phyloP scores from a whole-genome alignment of 2,329 filamentous ascomycete genomes.

The Penicillium sp. region DNA sequence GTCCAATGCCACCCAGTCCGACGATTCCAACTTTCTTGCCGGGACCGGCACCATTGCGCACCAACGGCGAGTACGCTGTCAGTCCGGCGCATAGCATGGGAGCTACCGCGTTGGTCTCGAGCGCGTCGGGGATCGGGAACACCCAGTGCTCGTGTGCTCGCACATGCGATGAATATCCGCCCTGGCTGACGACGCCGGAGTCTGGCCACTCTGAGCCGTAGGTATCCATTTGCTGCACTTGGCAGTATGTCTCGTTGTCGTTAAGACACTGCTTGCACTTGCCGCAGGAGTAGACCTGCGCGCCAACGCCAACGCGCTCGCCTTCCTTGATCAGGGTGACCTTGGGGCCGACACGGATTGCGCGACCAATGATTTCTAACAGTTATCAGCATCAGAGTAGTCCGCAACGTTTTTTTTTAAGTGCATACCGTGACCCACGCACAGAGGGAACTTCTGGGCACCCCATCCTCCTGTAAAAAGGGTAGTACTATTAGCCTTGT shows the following conservation, averaged over 20 bases:
- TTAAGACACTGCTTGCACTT: conserved; percentile 63
- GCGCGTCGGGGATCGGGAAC: conserved; percentile 66
- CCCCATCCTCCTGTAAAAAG: conserved; percentile 51
- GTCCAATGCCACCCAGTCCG: conserved; percentile 61
- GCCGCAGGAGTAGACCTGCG: conserved; percentile 62
- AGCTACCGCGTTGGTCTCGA: conserved; percentile 60
- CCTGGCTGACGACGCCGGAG: conserved; percentile 63
- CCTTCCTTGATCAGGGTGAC: conserved; percentile 60
- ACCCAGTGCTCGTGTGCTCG: conserved; percentile 72
- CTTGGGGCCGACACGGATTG: conserved; percentile 63
- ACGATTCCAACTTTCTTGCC: conserved; percentile 51
- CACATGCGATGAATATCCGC: conserved; percentile 65
- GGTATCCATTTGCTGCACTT: conserved; percentile 50
- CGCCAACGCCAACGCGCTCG: conserved; percentile 65
- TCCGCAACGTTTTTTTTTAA: background rate
- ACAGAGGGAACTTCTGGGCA: conserved; percentile 50
- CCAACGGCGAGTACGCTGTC: conserved; percentile 73
- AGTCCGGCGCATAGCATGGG: conserved; percentile 83
- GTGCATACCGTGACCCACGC: conserved; percentile 49
- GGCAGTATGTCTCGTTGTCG: conserved; percentile 66
- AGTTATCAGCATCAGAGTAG: background rate
- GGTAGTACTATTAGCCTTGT: conserved; percentile 7
- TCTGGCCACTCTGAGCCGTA: conserved; percentile 53
- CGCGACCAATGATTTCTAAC: conserved; percentile 66
- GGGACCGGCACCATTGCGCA: conserved; percentile 68